phyloP scores from a whole-genome alignment of 768 basidiomycete species.

The Boletus rex-veris region DNA sequence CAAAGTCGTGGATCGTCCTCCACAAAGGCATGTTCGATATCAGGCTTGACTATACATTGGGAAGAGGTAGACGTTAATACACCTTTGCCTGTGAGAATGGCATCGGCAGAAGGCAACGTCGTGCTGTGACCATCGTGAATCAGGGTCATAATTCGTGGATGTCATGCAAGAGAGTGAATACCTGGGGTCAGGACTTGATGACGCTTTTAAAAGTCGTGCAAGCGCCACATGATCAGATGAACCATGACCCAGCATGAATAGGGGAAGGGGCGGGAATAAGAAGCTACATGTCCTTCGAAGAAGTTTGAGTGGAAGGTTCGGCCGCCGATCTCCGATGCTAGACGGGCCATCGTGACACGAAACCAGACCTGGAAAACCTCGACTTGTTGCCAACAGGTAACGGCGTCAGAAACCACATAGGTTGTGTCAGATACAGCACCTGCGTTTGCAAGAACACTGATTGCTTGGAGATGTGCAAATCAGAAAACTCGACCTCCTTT shows the following conservation, averaged over 20 bases:
- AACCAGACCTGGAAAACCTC: background rate
- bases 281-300: background rate
- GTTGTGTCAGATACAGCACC: background rate
- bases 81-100: background rate
- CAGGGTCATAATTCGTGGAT: slow-evolving; percentile 4
- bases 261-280: background rate
- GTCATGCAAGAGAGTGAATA: background rate
- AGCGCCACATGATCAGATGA: background rate
- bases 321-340: slow-evolving; percentile 7
- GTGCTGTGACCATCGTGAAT: background rate
- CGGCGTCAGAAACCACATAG: background rate
- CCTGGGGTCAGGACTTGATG: background rate
- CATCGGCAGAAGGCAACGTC: background rate
- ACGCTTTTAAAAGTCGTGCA: background rate
- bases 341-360: too few species aligned
- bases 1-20: slow-evolving; percentile 62
- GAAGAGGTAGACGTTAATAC: background rate
- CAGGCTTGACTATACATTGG: slow-evolving; percentile 11
- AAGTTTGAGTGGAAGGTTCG: background rate
- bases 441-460: background rate
- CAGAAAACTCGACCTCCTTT: background rate
- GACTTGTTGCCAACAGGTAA: background rate
- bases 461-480: background rate
- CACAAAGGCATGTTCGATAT: slow-evolving; percentile 43
- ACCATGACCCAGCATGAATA: background rate